phyloP scores from a whole-genome alignment of 345 rosid species.

The Conringia planisiliqua region DNA sequence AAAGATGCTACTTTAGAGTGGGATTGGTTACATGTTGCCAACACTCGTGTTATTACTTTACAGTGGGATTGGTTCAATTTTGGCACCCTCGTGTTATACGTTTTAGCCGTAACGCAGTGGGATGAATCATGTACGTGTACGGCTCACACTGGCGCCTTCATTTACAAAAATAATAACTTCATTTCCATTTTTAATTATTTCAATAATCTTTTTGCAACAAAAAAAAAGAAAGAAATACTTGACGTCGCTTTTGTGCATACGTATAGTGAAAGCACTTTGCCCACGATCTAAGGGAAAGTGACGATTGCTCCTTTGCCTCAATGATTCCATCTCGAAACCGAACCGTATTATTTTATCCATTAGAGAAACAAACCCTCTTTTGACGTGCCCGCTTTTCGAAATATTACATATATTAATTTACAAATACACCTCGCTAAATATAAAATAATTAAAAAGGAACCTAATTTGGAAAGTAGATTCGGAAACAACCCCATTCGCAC shows the following conservation, averaged over 20 bases:
- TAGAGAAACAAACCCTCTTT: constrained; percentile 20
- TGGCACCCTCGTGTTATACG: neutral
- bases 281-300: neutral
- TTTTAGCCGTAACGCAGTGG: neutral
- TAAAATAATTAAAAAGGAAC: neutral
- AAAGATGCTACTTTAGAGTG: neutral
- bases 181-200: neutral
- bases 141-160: neutral
- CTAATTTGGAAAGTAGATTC: neutral
- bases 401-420: neutral
- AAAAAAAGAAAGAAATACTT: neutral
- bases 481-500: neutral
- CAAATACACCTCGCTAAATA: neutral
- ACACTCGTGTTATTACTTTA: neutral
- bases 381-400: constrained; percentile 5
- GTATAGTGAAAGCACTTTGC: neutral
- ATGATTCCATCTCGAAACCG: neutral
- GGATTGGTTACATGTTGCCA: neutral
- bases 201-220: neutral
- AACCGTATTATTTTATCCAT: neutral
- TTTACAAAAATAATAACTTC: neutral
- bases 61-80: neutral
- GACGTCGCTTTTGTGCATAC: neutral
- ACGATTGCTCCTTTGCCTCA: neutral
- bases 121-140: neutral